Evolutionary conservation across 1,139 yeast species (phyloP).

Genomic region (Lodderomyces theae): DNA sequence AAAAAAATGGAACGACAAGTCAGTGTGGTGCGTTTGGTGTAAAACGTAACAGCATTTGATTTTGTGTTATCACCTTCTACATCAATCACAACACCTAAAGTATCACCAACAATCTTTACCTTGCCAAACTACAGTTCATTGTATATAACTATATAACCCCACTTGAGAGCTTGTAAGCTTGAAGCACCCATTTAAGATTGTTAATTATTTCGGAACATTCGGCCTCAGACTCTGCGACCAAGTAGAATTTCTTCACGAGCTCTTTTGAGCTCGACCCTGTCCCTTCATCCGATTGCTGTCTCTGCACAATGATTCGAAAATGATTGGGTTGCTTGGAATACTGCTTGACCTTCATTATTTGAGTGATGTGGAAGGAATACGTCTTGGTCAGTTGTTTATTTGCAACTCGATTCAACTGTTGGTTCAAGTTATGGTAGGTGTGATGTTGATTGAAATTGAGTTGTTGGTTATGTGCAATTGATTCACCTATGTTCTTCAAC

Average conservation of each 20-base stretch:
- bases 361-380: slow-evolving; percentile 82
- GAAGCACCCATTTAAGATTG: slow-evolving; percentile 54
- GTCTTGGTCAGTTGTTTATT: slow-evolving; percentile 60
- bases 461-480: slow-evolving; percentile 16
- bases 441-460: slow-evolving; percentile 17
- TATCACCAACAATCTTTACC: too few species aligned
- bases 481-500: slow-evolving; percentile 46
- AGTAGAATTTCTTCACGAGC: slow-evolving; percentile 68
- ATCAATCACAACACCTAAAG: too few species aligned
- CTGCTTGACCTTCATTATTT: slow-evolving; percentile 72
- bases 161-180: slow-evolving; percentile 37
- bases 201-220: slow-evolving; percentile 76
- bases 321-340: slow-evolving; percentile 73
- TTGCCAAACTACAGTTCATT: too few species aligned
- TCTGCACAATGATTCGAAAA: slow-evolving; percentile 79
- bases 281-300: slow-evolving; percentile 43
- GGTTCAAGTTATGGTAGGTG: slow-evolving; percentile 33
- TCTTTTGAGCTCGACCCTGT: slow-evolving; percentile 27
- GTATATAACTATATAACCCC: slow-evolving; percentile 10
- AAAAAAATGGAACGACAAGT: too few species aligned
- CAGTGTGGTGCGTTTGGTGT: too few species aligned
- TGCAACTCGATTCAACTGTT: slow-evolving; percentile 42
- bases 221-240: slow-evolving; percentile 65
- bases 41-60: too few species aligned
- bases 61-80: too few species aligned